Percentiles rank a stretch among this genome's conserved stretches.
Evolutionary conservation across 805 yeast genomes (phyloP).

Genomic region (Lipomyces kockii): DNA sequence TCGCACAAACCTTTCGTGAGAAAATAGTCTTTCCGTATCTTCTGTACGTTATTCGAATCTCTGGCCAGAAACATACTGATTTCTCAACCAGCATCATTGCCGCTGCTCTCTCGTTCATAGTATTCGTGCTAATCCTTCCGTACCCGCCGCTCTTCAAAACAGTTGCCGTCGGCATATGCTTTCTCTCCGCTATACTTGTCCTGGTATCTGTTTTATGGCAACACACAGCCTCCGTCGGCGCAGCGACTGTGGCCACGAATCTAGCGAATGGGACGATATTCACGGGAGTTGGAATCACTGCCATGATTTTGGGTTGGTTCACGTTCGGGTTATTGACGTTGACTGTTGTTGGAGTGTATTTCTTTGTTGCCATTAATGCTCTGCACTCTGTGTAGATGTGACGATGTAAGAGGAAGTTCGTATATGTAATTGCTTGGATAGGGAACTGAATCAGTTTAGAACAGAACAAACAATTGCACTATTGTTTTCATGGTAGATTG

Average conservation of each 20-base stretch:
- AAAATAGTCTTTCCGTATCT: conserved; percentile 33
- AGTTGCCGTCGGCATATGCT: conserved; percentile 13
- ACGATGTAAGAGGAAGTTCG: not conserved
- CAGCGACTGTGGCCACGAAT: conserved; percentile 15
- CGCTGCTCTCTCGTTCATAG: conserved; percentile 26
- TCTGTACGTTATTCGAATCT: conserved; percentile 11
- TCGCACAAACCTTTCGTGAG: conserved; percentile 22
- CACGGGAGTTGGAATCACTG: conserved; percentile 27
- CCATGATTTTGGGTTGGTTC: conserved; percentile 34
- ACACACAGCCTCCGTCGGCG: conserved; percentile 32
- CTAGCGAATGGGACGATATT: conserved; percentile 29
- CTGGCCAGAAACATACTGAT: not conserved
- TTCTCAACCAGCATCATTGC: conserved; percentile 17
- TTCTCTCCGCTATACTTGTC: conserved; percentile 25
- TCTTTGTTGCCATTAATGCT: conserved; percentile 19
- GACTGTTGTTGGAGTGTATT: conserved; percentile 26
- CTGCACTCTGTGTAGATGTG: not conserved
- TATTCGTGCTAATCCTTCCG: conserved; percentile 28
- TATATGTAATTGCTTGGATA: not conserved
- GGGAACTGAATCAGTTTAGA: not conserved
- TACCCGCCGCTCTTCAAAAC: conserved; percentile 31
- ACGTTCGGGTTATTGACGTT: conserved; percentile 25
- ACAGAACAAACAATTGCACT: not conserved
- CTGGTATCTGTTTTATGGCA: conserved; percentile 36
- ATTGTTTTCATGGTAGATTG: not conserved